Evolutionary conservation across 2,329 filamentous ascomycete genomes (phyloP).

Genomic region (Penicillium brevicompactum): DNA sequence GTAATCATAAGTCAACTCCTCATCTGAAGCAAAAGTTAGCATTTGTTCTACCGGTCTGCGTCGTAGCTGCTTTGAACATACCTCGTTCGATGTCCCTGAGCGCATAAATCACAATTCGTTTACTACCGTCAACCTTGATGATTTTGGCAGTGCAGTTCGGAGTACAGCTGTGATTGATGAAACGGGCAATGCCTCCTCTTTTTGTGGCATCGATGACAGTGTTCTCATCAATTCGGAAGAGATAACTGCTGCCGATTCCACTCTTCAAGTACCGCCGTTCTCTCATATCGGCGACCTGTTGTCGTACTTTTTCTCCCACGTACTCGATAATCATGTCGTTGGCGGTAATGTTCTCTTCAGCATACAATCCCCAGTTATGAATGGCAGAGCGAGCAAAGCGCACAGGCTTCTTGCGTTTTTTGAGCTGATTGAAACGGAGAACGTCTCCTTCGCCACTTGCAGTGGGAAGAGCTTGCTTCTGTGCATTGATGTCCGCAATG

Average conservation of each 20-base stretch:
- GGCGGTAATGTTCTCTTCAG: slow-evolving; percentile 93
- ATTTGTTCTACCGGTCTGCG: slow-evolving; percentile 15
- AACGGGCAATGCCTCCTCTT: slow-evolving; percentile 94
- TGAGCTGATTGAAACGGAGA: slow-evolving; percentile 96
- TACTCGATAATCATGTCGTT: slow-evolving; percentile 99
- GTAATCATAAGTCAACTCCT: slow-evolving; percentile 99
- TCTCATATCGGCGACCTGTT: slow-evolving; percentile 95
- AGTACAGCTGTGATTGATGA: slow-evolving; percentile 97
- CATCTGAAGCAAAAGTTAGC: slow-evolving; percentile 61
- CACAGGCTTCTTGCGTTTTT: slow-evolving; percentile 99
- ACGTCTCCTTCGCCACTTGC: slow-evolving; percentile 82
- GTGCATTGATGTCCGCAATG: slow-evolving; percentile 91
- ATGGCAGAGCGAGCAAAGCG: slow-evolving; percentile 97
- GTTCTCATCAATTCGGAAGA: slow-evolving; percentile 97
- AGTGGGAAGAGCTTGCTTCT: slow-evolving; percentile 74
- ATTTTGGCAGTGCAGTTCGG: slow-evolving; percentile 99
- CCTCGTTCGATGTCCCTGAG: slow-evolving; percentile 92
- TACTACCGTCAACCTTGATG: slow-evolving; percentile 97
- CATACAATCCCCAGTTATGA: slow-evolving; percentile 97
- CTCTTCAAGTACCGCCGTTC: slow-evolving; percentile 92
- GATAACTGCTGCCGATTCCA: slow-evolving; percentile 93
- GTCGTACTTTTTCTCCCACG: slow-evolving; percentile 93
- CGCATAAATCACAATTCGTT: slow-evolving; percentile 98
- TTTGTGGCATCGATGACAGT: slow-evolving; percentile 98
- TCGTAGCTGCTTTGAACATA: slow-evolving; percentile 55